Percentiles rank a stretch among this genome's conserved stretches.
Evolutionary conservation across 2,329 filamentous ascomycete genomes (phyloP).

Genomic region (Boeremia exigua): DNA sequence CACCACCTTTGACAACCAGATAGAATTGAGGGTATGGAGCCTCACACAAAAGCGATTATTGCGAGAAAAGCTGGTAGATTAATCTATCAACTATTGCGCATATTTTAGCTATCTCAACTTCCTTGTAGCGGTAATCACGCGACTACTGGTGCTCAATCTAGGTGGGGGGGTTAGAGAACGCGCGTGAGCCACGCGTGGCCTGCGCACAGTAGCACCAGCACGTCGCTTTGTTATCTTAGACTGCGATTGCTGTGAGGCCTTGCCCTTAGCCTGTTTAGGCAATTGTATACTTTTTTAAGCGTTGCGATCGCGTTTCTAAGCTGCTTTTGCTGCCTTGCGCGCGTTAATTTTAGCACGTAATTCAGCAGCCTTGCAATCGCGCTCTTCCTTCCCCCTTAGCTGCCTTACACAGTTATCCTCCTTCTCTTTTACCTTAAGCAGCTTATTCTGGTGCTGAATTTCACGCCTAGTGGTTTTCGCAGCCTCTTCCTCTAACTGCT

Average conservation of each 20-base stretch:
- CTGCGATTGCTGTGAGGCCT: neutral
- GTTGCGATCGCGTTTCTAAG: too few species aligned
- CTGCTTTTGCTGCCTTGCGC: too few species aligned
- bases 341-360: too few species aligned
- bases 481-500: neutral
- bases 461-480: neutral
- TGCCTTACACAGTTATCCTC: neutral
- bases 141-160: neutral
- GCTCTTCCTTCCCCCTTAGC: conserved; percentile 2
- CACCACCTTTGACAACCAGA: too few species aligned
- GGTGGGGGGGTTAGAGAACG: too few species aligned
- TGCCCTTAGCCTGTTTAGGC: neutral
- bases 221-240: neutral
- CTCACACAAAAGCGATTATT: conserved; percentile 21
- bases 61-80: neutral
- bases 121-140: neutral
- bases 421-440: neutral
- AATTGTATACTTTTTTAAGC: too few species aligned
- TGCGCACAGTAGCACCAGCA: neutral
- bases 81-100: neutral
- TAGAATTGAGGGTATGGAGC: too few species aligned
- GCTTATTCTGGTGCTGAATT: neutral
- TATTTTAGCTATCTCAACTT: neutral
- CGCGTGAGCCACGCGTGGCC: too few species aligned
- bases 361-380: neutral